phyloP scores from a whole-genome alignment of 352 stramenopile species.

The Phytopythium cucurbitacearum region DNA sequence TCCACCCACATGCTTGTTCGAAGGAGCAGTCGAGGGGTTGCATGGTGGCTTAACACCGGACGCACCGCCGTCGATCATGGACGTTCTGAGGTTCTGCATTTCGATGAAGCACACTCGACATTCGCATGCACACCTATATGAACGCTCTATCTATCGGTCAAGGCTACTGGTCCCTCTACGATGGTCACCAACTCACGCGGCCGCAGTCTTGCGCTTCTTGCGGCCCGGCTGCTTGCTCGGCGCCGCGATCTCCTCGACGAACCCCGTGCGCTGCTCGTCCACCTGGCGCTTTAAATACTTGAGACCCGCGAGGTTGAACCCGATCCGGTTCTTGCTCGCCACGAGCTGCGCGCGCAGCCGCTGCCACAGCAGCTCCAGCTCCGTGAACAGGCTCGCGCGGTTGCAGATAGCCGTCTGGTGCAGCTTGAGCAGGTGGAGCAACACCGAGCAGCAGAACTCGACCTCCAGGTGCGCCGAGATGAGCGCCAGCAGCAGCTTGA shows the following conservation, averaged over 20 bases:
- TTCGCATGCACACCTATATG: too few species aligned
- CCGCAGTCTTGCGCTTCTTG: slow-evolving; percentile 56
- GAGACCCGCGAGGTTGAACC: slow-evolving; percentile 84
- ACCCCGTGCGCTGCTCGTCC: slow-evolving; percentile 71
- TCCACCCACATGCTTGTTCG: too few species aligned
- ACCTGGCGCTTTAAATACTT: slow-evolving; percentile 87
- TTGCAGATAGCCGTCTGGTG: slow-evolving; percentile 79
- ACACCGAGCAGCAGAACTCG: slow-evolving; percentile 88
- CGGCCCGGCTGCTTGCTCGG: slow-evolving; percentile 15
- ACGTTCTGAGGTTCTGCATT: too few species aligned
- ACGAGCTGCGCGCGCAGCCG: slow-evolving; percentile 71
- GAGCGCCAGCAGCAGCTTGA: slow-evolving; percentile 90
- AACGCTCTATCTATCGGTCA: neutral
- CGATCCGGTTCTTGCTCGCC: slow-evolving; percentile 80
- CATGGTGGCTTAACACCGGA: too few species aligned
- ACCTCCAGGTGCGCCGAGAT: slow-evolving; percentile 87
- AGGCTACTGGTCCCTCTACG: neutral
- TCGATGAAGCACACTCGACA: too few species aligned
- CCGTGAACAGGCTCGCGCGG: slow-evolving; percentile 59
- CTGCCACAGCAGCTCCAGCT: slow-evolving; percentile 77
- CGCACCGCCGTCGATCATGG: too few species aligned
- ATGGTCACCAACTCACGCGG: neutral
- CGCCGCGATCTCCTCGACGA: slow-evolving; percentile 68
- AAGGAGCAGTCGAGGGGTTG: too few species aligned
- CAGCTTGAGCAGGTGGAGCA: slow-evolving; percentile 72